Conservation (phyloP, 169 alveolate species). For the Perkinsus olseni region DNA sequence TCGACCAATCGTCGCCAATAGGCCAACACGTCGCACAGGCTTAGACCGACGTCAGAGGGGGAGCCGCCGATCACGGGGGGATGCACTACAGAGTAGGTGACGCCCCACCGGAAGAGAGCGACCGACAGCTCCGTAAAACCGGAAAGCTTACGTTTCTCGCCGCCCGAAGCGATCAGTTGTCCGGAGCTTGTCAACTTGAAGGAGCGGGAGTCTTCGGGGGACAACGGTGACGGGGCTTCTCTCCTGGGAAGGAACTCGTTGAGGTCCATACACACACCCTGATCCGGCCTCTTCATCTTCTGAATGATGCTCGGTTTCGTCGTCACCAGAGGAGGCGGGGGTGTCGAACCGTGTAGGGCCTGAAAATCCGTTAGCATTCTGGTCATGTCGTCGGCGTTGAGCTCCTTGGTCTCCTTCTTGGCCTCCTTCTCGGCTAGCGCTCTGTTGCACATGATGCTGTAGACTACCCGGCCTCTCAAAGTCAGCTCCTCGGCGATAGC, state of each 20-base stretch:
- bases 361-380: neutral
- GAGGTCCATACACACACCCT: neutral
- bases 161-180: neutral
- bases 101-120: neutral
- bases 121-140: neutral
- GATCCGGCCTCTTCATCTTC: neutral
- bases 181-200: neutral
- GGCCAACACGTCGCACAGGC: neutral
- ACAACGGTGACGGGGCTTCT: neutral
- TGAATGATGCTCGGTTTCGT: neutral
- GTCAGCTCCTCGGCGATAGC: neutral
- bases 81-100: neutral
- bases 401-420: neutral
- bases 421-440: neutral
- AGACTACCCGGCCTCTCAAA: neutral
- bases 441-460: neutral
- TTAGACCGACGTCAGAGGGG: neutral
- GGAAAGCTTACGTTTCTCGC: neutral
- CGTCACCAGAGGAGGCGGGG: neutral
- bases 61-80: neutral
- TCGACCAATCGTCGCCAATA: neutral
- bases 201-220: neutral
- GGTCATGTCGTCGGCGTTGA: neutral
- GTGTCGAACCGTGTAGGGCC: neutral
- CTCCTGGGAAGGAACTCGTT: neutral